These are phyloP conservation scores for Hirschioporus abietinus DNA, from an alignment of 768 basidiomycete genomes.

Conservation along the genomic window DNA sequence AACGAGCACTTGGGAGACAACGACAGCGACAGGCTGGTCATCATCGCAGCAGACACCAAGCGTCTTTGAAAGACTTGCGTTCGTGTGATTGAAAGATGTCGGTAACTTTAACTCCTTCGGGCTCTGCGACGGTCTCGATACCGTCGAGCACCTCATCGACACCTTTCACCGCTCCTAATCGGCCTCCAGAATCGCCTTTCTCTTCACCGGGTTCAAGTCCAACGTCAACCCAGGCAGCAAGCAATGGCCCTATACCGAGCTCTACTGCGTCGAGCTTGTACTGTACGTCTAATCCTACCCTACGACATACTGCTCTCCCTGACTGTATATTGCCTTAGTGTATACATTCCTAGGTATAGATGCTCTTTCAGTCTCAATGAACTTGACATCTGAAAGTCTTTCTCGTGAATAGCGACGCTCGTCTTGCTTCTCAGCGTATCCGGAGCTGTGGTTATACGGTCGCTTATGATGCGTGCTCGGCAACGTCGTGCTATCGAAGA, in stretches of 20 bases:
- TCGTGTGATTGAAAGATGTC: not conserved
- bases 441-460: slow-evolving; percentile 59
- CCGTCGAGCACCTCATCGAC: not conserved
- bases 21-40: not conserved
- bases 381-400: not conserved
- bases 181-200: not conserved
- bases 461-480: slow-evolving; percentile 56
- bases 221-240: not conserved
- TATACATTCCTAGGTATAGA: not conserved
- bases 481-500: slow-evolving; percentile 55
- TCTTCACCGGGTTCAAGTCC: not conserved
- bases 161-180: not conserved
- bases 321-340: not conserved
- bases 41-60: not conserved
- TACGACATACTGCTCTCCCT: not conserved
- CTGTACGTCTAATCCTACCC: not conserved
- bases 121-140: not conserved
- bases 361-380: not conserved
- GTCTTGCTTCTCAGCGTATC: slow-evolving; percentile 65
- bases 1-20: not conserved
- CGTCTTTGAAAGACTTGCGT: not conserved
- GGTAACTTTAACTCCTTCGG: not conserved
- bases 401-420: slow-evolving; percentile 53
- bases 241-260: not conserved
- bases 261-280: not conserved